These are phyloP conservation scores for Globisporangium radiosum DNA, from an alignment of 352 stramenopile genomes.

Conservation along the genomic window DNA sequence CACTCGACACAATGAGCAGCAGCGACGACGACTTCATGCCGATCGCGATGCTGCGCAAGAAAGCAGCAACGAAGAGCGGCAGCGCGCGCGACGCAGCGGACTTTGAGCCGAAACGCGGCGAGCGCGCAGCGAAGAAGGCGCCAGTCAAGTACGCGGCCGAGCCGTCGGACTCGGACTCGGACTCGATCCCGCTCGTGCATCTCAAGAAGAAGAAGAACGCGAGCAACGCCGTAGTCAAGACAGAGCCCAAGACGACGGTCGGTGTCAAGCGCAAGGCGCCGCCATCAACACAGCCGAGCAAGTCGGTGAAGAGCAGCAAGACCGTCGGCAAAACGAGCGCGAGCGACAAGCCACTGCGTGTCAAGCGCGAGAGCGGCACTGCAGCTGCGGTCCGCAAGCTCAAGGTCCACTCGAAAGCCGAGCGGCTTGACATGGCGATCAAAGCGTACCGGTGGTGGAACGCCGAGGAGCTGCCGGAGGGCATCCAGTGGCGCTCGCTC, in stretches of 20 bases:
- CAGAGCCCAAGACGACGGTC: slow-evolving; percentile 3
- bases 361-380: slow-evolving; percentile 35
- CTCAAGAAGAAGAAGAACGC: slow-evolving; percentile 58
- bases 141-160: slow-evolving; percentile 26
- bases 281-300: slow-evolving; percentile 5
- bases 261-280: slow-evolving; percentile 55
- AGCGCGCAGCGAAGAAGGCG: slow-evolving; percentile 22
- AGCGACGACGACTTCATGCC: slow-evolving; percentile 75
- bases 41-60: slow-evolving; percentile 65
- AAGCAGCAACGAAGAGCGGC: slow-evolving; percentile 18
- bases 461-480: slow-evolving; percentile 88
- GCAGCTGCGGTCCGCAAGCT: slow-evolving; percentile 68
- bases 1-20: slow-evolving; percentile 36
- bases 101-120: slow-evolving; percentile 12
- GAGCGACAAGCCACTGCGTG: slow-evolving; percentile 16
- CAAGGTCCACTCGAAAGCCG: slow-evolving; percentile 91
- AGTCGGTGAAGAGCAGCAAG: slow-evolving; percentile 38
- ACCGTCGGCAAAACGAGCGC: slow-evolving; percentile 33
- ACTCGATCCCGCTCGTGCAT: slow-evolving; percentile 72
- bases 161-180: slow-evolving; percentile 61
- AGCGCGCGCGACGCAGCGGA: slow-evolving; percentile 14
- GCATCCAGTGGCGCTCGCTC: slow-evolving; percentile 97
- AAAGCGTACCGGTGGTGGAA: slow-evolving; percentile 99
- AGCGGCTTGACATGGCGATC: slow-evolving; percentile 95
- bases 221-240: slow-evolving; percentile 3